Evolutionary conservation across 345 rosid genomes (phyloP).

Genomic region (Eucalyptus leucophloia): DNA sequence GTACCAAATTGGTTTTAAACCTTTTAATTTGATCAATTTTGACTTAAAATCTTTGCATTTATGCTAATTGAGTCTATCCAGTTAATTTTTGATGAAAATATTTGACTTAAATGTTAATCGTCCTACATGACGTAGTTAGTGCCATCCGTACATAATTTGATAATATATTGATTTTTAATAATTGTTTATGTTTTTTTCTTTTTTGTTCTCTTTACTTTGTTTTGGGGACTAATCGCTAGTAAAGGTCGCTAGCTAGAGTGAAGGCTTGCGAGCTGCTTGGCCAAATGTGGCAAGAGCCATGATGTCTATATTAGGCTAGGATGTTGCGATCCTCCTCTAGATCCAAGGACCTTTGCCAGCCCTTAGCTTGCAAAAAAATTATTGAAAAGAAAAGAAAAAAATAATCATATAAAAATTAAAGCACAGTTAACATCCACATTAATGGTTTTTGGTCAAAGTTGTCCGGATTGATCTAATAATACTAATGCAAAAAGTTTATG

Average conservation of each 20-base stretch:
- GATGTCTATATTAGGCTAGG: not conserved
- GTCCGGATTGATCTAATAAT: no score
- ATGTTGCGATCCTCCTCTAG: not conserved
- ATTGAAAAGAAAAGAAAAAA: no score
- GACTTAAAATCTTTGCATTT: not conserved
- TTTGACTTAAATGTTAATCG: rapidly evolving
- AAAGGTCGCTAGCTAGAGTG: not conserved
- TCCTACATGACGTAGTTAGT: rapidly evolving
- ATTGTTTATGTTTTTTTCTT: not conserved
- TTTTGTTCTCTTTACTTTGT: no score
- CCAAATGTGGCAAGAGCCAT: not conserved
- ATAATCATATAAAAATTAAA: no score
- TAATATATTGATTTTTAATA: no score
- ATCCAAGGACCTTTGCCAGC: not conserved
- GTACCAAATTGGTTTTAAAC: no score
- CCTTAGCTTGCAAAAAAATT: not conserved
- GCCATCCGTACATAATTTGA: no score
- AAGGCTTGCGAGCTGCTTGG: not conserved
- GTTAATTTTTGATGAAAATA: no score
- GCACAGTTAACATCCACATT: no score
- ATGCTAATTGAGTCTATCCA: rapidly evolving
- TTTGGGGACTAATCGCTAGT: rapidly evolving
- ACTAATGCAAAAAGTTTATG: rapidly evolving
- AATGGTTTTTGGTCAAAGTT: not conserved
- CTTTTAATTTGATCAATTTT: no score